Conservation (phyloP, 1,284 basidiomycete species). For the Ustilago tritici region DNA sequence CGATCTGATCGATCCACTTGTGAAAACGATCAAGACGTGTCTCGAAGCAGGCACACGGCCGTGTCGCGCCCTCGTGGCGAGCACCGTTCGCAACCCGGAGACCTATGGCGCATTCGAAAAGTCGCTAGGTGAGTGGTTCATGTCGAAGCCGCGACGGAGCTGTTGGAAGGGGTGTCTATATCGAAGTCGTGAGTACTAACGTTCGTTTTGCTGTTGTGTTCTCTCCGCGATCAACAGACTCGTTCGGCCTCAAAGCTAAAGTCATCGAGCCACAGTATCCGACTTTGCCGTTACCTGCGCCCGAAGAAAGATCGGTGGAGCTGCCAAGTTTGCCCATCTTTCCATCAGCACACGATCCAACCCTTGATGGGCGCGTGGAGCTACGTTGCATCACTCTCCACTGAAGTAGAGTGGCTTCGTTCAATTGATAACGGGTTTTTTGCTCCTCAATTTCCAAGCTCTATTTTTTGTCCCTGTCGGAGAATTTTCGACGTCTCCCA, state of each 20-base stretch:
- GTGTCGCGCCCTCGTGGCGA: constrained; percentile 46
- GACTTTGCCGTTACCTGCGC: not conserved
- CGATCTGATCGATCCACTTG: constrained; percentile 44
- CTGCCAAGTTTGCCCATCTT: constrained; percentile 22
- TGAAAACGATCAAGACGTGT: constrained; percentile 38
- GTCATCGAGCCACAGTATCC: constrained; percentile 20
- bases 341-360: constrained; percentile 36
- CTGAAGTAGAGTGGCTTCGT: constrained; percentile 1
- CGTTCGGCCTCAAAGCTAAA: constrained; percentile 12
- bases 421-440: constrained; percentile 10
- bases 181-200: not conserved
- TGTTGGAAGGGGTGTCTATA: not conserved
- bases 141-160: not conserved
- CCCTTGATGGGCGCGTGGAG: constrained; percentile 36
- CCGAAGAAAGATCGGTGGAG: not conserved
- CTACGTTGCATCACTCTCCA: constrained; percentile 29
- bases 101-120: constrained; percentile 41
- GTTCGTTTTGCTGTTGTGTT: not conserved
- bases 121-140: constrained; percentile 28
- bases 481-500: constrained; percentile 2
- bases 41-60: constrained; percentile 23
- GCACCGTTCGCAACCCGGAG: constrained; percentile 43
- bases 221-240: not conserved
- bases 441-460: constrained; percentile 1
- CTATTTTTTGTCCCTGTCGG: constrained; percentile 3